A percentile compares a stretch with the other conserved stretches of the same genome.
phyloP scores from a whole-genome alignment of 345 rosid species.

The Brassica incana region DNA sequence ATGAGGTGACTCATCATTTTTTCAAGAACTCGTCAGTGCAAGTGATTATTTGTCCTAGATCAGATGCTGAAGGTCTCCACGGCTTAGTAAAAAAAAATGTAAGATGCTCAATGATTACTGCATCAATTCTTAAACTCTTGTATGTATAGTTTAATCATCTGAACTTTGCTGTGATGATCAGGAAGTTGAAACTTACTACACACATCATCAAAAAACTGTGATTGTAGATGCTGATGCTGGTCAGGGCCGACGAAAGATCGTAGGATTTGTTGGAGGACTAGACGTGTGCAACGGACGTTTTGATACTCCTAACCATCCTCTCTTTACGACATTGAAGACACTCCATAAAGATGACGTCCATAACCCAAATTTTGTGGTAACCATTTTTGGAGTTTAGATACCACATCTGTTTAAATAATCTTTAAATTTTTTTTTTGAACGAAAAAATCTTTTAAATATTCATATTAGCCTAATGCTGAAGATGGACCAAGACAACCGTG shows the following conservation, averaged over 20 bases:
- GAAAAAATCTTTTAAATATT: background rate
- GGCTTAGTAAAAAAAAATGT: constrained; percentile 78
- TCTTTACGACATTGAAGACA: constrained; percentile 55
- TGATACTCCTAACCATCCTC: constrained; percentile 67
- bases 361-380: constrained; percentile 66
- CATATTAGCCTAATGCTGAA: constrained; percentile 46
- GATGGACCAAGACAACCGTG: constrained; percentile 93
- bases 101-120: constrained; percentile 30
- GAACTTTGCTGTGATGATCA: constrained; percentile 16
- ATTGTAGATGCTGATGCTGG: constrained; percentile 78
- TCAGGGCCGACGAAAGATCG: constrained; percentile 56
- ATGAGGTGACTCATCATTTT: constrained; percentile 81
- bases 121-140: background rate
- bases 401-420: background rate
- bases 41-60: constrained; percentile 84
- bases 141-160: constrained; percentile 10
- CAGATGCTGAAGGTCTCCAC: constrained; percentile 71
- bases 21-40: constrained; percentile 90
- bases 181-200: constrained; percentile 71
- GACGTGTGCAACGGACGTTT: constrained; percentile 68
- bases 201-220: constrained; percentile 81
- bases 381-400: constrained; percentile 2
- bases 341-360: constrained; percentile 58
- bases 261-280: constrained; percentile 75
- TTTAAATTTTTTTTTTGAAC: background rate